A percentile compares a stretch with the other conserved stretches of the same genome.
Evolutionary conservation across 208 protist species (phyloP).

Genomic region (Herpetomonas samuelpessoai): DNA sequence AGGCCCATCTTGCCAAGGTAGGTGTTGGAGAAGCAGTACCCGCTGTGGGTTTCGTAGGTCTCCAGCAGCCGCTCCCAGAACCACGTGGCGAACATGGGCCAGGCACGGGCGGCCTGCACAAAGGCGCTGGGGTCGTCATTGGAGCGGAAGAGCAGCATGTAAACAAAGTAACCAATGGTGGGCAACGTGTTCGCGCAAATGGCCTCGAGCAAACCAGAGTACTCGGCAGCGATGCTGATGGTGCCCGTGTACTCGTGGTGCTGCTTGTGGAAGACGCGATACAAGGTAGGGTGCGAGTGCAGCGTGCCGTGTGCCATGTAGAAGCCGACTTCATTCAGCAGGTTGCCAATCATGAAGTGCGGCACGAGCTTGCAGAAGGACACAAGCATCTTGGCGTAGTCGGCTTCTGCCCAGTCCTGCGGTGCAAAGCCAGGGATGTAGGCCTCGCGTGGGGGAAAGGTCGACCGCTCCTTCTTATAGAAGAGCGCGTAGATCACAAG

Average conservation of each 20-base stretch:
- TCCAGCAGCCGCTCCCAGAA: slow-evolving; percentile 47
- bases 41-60: slow-evolving; percentile 60
- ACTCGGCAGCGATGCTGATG: slow-evolving; percentile 61
- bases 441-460: slow-evolving; percentile 19
- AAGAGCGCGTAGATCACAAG: not conserved
- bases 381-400: slow-evolving; percentile 4
- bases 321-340: slow-evolving; percentile 51
- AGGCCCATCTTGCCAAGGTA: slow-evolving; percentile 40
- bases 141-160: slow-evolving; percentile 33
- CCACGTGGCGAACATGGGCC: slow-evolving; percentile 46
- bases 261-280: slow-evolving; percentile 60
- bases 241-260: slow-evolving; percentile 68
- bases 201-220: slow-evolving; percentile 41
- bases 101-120: slow-evolving; percentile 22
- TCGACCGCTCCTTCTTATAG: not conserved
- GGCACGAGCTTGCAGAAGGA: slow-evolving; percentile 13
- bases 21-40: slow-evolving; percentile 60
- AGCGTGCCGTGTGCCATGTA: slow-evolving; percentile 37
- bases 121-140: slow-evolving; percentile 4
- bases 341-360: slow-evolving; percentile 37
- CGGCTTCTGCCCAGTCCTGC: slow-evolving; percentile 8
- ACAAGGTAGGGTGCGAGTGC: slow-evolving; percentile 36
- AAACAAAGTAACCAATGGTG: slow-evolving; percentile 35
- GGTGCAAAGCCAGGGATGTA: slow-evolving; percentile 21
- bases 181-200: slow-evolving; percentile 42